A percentile compares a stretch with the other conserved stretches of the same genome.
Evolutionary conservation across 2,329 filamentous ascomycete genomes (phyloP).

Genomic region (Chaetomiaceae sp.): DNA sequence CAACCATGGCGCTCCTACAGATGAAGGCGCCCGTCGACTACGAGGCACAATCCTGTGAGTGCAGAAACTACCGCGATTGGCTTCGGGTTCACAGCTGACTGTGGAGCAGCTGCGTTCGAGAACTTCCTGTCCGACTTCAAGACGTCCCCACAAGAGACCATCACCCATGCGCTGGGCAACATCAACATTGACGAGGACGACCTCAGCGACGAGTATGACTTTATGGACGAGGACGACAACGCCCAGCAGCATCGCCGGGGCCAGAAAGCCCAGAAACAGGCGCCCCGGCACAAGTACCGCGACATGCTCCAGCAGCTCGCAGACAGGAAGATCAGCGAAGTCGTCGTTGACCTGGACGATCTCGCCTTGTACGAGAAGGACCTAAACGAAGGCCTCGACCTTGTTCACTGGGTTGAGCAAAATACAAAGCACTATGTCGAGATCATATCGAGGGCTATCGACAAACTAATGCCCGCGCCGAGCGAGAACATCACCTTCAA

Average conservation of each 20-base stretch:
- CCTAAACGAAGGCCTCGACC: conserved; percentile 61
- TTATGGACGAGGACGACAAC: conserved; percentile 78
- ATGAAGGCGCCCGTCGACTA: conserved; percentile 81
- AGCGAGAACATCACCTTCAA: conserved; percentile 83
- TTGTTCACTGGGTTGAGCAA: conserved; percentile 79
- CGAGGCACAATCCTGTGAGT: conserved; percentile 73
- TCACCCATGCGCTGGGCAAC: conserved; percentile 76
- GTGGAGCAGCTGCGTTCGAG: conserved; percentile 66
- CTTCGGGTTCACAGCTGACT: neutral
- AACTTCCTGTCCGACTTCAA: conserved; percentile 89
- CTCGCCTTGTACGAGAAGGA: conserved; percentile 74
- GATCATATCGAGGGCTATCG: conserved; percentile 80
- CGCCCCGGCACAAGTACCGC: conserved; percentile 80
- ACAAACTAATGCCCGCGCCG: conserved; percentile 77
- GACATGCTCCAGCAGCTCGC: conserved; percentile 81
- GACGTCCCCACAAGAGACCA: conserved; percentile 63
- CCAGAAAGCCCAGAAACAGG: conserved; percentile 45
- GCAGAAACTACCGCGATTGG: neutral
- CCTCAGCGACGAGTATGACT: conserved; percentile 84
- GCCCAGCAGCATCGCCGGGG: conserved; percentile 47
- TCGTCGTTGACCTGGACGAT: conserved; percentile 87
- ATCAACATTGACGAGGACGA: conserved; percentile 85
- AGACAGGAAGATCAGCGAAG: conserved; percentile 70
- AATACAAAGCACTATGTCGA: conserved; percentile 97
- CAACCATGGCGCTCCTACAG: conserved; percentile 76